Percentiles rank a stretch among this genome's conserved stretches.
phyloP scores from a whole-genome alignment of 73 alveolate species.

The Effrenium voratum region DNA sequence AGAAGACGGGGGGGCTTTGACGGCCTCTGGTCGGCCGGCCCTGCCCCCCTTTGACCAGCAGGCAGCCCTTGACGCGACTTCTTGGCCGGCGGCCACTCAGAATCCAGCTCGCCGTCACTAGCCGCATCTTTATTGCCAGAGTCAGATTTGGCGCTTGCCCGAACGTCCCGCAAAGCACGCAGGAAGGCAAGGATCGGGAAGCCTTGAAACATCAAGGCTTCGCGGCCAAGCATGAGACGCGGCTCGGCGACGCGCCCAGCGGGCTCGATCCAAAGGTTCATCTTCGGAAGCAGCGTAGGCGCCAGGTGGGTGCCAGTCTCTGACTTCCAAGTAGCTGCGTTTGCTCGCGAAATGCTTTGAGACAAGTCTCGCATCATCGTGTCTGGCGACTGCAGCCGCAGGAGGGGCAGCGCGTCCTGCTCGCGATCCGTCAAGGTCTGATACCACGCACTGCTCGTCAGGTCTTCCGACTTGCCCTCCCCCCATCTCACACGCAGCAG shows the following conservation, averaged over 20 bases:
- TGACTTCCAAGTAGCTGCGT: background rate
- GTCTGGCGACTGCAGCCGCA: background rate
- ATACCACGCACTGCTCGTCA: background rate
- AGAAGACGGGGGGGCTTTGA: no score
- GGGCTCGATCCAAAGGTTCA: background rate
- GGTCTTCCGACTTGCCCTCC: background rate
- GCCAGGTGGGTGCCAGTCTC: background rate
- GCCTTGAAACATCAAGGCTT: conserved; percentile 11
- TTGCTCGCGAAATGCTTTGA: background rate
- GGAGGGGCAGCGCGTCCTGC: background rate
- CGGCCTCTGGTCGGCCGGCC: no score
- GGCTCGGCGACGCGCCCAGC: background rate
- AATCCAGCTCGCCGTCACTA: no score
- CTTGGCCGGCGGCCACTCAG: conserved; percentile 52
- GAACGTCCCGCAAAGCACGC: no score
- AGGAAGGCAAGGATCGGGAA: background rate
- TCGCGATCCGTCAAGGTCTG: background rate
- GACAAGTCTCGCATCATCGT: background rate
- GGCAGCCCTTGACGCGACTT: no score
- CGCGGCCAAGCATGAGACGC: background rate
- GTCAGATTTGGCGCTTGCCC: no score
- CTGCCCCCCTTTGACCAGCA: no score
- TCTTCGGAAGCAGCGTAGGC: background rate
- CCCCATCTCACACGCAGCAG: background rate
- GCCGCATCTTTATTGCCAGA: no score